A percentile compares a stretch with the other conserved stretches of the same genome.
Evolutionary conservation across 139 green algal genomes (phyloP).

Genomic region (Edaphochlamys debaryana): DNA sequence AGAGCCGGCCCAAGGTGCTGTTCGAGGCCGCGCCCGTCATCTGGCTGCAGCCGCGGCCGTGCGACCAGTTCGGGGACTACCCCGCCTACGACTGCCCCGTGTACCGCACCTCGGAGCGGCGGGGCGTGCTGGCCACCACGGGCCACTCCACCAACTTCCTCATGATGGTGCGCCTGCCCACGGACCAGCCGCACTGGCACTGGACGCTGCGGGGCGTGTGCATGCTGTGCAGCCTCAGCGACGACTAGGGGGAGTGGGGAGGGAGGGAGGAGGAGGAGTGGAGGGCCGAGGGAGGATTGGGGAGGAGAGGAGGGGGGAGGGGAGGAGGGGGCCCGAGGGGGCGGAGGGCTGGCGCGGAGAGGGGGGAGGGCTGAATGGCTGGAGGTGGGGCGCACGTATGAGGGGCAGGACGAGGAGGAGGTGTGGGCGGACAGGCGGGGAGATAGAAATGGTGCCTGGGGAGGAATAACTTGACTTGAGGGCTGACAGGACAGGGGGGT

Average conservation of each 20-base stretch:
- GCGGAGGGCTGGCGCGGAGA: too few species aligned
- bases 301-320: too few species aligned
- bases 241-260: neutral
- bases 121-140: constrained; percentile 79
- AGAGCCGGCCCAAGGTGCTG: constrained; percentile 72
- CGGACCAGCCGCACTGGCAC: constrained; percentile 59
- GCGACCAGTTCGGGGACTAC: constrained; percentile 57
- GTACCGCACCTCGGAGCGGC: constrained; percentile 79
- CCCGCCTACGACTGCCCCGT: constrained; percentile 82
- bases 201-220: constrained; percentile 81
- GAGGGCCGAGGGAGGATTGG: too few species aligned
- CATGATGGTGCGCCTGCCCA: constrained; percentile 78
- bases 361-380: too few species aligned
- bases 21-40: constrained; percentile 75
- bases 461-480: too few species aligned
- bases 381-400: too few species aligned
- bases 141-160: constrained; percentile 91
- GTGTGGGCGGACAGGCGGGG: too few species aligned
- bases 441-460: too few species aligned
- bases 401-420: too few species aligned
- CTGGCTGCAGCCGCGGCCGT: constrained; percentile 73
- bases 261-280: too few species aligned
- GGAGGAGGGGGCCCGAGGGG: too few species aligned
- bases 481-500: too few species aligned
- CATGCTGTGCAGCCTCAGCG: constrained; percentile 60